A percentile compares a stretch with the other conserved stretches of the same genome.
These are phyloP conservation scores for Pochonia chlamydosporia DNA, from an alignment of 2,329 filamentous ascomycete genomes.

Conservation along the genomic window DNA sequence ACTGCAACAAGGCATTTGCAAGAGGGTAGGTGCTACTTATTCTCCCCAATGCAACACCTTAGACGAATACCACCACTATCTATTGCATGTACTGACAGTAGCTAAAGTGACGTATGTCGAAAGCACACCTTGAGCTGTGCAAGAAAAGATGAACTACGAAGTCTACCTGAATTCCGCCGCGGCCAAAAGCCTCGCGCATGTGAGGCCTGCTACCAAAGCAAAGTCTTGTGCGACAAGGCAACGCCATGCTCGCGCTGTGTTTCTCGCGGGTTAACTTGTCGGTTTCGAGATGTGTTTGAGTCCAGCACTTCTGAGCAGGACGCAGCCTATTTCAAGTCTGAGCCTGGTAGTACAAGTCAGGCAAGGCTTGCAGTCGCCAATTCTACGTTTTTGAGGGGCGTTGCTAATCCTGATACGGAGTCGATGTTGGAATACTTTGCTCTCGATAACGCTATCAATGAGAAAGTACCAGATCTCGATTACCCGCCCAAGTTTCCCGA, in stretches of 20 bases:
- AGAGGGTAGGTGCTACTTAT: neutral
- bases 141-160: constrained; percentile 9
- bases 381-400: neutral
- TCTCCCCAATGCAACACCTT: too few relatives aligned
- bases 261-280: constrained; percentile 12
- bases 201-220: constrained; percentile 22
- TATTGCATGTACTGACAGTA: neutral
- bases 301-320: neutral
- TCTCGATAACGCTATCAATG: constrained; percentile 4
- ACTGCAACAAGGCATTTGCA: neutral
- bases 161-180: constrained; percentile 16
- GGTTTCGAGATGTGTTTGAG: neutral
- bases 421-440: constrained; percentile 7
- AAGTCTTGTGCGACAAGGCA: constrained; percentile 20
- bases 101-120: constrained; percentile 4
- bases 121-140: constrained; percentile 2
- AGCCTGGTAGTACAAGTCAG: neutral
- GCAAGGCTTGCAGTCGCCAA: neutral
- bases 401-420: constrained; percentile 7
- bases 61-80: too few relatives aligned
- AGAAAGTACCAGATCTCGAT: constrained; percentile 6
- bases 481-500: neutral
- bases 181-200: constrained; percentile 22
- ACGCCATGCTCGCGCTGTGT: constrained; percentile 19
- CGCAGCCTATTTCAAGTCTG: neutral